Percentiles rank a stretch among this genome's conserved stretches.
Conservation (phyloP, 306 rosid genomes). For the Astragalus glycyphyllos region DNA sequence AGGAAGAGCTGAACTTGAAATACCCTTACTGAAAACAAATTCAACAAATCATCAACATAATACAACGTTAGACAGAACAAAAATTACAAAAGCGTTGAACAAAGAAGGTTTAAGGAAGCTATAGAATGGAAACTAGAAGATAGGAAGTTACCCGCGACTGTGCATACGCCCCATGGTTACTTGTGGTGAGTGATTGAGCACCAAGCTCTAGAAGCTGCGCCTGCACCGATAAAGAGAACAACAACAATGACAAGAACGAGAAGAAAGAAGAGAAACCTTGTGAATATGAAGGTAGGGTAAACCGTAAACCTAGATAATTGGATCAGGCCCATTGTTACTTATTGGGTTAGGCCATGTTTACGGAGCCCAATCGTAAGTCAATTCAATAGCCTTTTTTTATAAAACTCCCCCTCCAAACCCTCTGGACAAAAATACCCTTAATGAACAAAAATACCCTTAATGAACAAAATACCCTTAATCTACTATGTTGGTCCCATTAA, state of each 20-base stretch:
- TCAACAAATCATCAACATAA: background rate
- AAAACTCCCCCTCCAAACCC: too few relatives aligned
- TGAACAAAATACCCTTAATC: too few relatives aligned
- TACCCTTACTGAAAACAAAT: conserved; percentile 71
- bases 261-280: background rate
- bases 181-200: background rate
- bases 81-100: background rate
- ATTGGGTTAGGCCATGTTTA: too few relatives aligned
- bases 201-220: background rate
- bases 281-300: background rate
- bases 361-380: too few relatives aligned
- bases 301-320: background rate
- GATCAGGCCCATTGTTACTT: background rate
- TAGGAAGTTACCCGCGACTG: conserved; percentile 65
- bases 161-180: conserved; percentile 46
- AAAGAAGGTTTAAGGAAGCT: background rate
- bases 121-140: background rate
- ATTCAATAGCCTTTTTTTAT: too few relatives aligned
- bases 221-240: background rate
- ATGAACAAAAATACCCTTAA: too few relatives aligned
- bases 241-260: background rate
- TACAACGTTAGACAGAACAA: conserved; percentile 3
- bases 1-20: conserved; percentile 85
- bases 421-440: too few relatives aligned
- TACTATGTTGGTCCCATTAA: too few relatives aligned